Percentiles rank a stretch among this genome's conserved stretches.
These are phyloP conservation scores for Panicum hallii DNA, from an alignment of 202 grass and related monocot species.

Conservation along the genomic window DNA sequence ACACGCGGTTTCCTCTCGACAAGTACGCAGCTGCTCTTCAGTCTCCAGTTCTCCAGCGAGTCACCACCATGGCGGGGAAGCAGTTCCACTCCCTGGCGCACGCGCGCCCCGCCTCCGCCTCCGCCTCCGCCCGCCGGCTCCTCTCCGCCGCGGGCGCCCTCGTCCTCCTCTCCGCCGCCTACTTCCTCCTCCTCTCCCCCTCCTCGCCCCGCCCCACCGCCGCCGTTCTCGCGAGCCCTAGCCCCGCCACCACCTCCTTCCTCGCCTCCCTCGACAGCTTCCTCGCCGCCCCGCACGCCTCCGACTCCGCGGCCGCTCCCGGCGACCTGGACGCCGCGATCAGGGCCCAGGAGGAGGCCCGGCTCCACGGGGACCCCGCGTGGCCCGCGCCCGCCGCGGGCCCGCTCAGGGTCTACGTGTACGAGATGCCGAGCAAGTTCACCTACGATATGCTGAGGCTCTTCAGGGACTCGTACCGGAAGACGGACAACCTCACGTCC, in stretches of 20 bases:
- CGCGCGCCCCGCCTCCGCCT: conserved; percentile 51
- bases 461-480: conserved; percentile 82
- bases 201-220: conserved; percentile 2
- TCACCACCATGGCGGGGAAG: conserved; percentile 80
- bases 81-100: conserved; percentile 58
- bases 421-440: conserved; percentile 97
- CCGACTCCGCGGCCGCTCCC: conserved; percentile 23
- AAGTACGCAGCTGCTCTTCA: neutral
- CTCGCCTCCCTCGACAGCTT: conserved; percentile 78
- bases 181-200: conserved; percentile 47
- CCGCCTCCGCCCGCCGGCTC: conserved; percentile 36
- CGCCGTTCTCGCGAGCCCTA: conserved; percentile 29
- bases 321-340: conserved; percentile 49
- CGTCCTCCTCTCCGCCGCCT: conserved; percentile 46
- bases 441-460: conserved; percentile 87
- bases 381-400: conserved; percentile 53
- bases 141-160: conserved; percentile 45
- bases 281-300: conserved; percentile 45
- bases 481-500: conserved; percentile 90
- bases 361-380: conserved; percentile 56
- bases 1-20: neutral
- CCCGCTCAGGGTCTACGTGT: conserved; percentile 89
- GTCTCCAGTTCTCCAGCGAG: neutral
- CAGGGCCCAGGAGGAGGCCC: conserved; percentile 52
- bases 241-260: conserved; percentile 60